Evolutionary conservation across 2,329 filamentous ascomycete genomes (phyloP).

Genomic region (Onygenales sp.): DNA sequence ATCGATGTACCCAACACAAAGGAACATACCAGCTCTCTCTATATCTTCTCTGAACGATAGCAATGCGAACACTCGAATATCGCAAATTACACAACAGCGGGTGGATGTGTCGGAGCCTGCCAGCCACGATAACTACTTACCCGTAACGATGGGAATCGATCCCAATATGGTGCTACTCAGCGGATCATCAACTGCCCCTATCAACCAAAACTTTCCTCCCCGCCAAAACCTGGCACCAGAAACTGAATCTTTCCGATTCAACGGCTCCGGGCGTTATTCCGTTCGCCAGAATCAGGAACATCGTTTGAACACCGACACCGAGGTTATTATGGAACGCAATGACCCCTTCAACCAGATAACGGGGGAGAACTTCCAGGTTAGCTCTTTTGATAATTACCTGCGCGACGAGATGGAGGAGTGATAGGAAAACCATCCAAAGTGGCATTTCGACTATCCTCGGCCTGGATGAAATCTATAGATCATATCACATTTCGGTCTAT

Average conservation of each 20-base stretch:
- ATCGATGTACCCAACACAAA: no score
- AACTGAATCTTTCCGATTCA: constrained; percentile 5
- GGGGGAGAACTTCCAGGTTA: not conserved
- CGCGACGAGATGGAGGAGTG: no score
- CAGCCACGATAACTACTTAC: no score
- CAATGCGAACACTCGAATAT: not conserved
- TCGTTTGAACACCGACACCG: constrained; percentile 7
- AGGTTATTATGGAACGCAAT: constrained; percentile 9
- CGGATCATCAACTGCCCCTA: not conserved
- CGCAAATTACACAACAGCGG: not conserved
- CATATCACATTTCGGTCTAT: no score
- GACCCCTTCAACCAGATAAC: constrained; percentile 7
- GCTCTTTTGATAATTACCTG: constrained; percentile 10
- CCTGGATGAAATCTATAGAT: no score
- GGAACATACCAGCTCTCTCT: no score
- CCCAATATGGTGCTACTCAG: no score
- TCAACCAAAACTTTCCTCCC: not conserved
- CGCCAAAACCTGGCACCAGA: not conserved
- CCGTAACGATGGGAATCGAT: no score
- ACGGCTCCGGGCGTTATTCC: constrained; percentile 4
- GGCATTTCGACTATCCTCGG: no score
- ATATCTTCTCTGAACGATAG: no score
- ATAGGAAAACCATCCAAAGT: no score
- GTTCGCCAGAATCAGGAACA: constrained; percentile 8
- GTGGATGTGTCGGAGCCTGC: not conserved